Percentiles rank a stretch among this genome's conserved stretches.
Conservation (phyloP, 345 rosid species). For the Iberis pinnata region DNA sequence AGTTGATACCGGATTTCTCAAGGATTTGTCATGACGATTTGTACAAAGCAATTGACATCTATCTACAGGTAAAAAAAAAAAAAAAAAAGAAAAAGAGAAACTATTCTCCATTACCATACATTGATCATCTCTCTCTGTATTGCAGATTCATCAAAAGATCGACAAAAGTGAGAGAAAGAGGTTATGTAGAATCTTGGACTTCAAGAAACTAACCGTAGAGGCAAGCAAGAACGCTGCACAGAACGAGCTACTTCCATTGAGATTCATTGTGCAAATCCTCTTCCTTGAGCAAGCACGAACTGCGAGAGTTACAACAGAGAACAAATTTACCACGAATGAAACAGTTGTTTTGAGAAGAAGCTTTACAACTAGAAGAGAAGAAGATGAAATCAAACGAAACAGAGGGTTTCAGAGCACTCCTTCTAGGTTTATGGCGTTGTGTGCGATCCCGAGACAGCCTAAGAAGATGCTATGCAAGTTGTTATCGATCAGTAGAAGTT, state of each 20-base stretch:
- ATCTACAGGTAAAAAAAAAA: slow-evolving; percentile 60
- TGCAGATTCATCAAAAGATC: slow-evolving; percentile 65
- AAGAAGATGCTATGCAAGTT: slow-evolving; percentile 53
- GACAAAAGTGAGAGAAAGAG: slow-evolving; percentile 77
- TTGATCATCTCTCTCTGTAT: background rate
- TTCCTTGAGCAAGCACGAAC: slow-evolving; percentile 84
- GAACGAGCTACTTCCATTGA: slow-evolving; percentile 75
- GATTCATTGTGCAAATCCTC: slow-evolving; percentile 90
- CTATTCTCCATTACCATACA: background rate
- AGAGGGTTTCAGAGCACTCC: slow-evolving; percentile 41
- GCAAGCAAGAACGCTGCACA: slow-evolving; percentile 95
- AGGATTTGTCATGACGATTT: slow-evolving; percentile 76
- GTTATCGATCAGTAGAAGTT: slow-evolving; percentile 43
- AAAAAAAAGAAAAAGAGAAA: slow-evolving; percentile 8
- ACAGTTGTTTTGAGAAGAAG: slow-evolving; percentile 34
- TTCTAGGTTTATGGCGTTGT: slow-evolving; percentile 55
- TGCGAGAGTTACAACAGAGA: slow-evolving; percentile 37
- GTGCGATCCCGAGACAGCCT: slow-evolving; percentile 55
- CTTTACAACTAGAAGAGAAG: slow-evolving; percentile 53
- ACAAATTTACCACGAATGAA: slow-evolving; percentile 34
- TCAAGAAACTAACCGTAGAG: slow-evolving; percentile 82
- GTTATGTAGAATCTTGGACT: slow-evolving; percentile 67
- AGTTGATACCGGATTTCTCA: slow-evolving; percentile 61
- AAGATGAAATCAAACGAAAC: slow-evolving; percentile 45
- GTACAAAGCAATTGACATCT: slow-evolving; percentile 81